Conservation (phyloP, 83 land plant genomes). For the Diphasiastrum complanatum region DNA sequence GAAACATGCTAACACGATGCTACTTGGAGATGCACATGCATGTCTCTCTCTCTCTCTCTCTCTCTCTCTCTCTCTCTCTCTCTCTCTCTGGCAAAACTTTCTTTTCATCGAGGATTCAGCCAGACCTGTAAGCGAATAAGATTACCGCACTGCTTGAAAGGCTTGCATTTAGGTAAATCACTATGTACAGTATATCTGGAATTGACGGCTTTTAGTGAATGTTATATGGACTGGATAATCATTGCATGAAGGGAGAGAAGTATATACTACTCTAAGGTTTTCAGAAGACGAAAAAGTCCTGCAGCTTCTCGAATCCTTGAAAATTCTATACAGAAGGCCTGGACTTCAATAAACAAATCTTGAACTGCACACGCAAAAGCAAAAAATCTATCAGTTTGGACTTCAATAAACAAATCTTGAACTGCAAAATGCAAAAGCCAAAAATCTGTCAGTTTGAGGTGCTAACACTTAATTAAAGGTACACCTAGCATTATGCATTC, state of each 20-base stretch:
- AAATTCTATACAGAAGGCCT: slow-evolving; percentile 96
- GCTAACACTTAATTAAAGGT: not conserved
- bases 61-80: too few species aligned
- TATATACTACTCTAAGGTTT: slow-evolving; percentile 46
- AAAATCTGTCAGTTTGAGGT: slow-evolving; percentile 47
- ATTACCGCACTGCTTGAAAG: too few species aligned
- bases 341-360: slow-evolving; percentile 93
- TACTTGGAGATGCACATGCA: too few species aligned
- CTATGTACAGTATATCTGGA: too few species aligned
- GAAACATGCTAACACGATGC: too few species aligned
- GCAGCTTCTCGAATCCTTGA: slow-evolving; percentile 93
- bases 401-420: slow-evolving; percentile 90
- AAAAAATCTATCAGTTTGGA: slow-evolving; percentile 55
- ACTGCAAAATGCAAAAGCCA: slow-evolving; percentile 40
- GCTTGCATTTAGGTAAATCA: too few species aligned
- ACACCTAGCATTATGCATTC: not conserved
- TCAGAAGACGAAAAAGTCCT: slow-evolving; percentile 78
- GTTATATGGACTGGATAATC: too few species aligned
- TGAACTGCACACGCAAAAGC: slow-evolving; percentile 47
- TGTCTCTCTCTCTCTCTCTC: too few species aligned
- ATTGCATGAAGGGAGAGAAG: not conserved
- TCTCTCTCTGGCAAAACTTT: too few species aligned
- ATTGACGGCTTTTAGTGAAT: too few species aligned
- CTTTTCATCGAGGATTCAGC: too few species aligned
- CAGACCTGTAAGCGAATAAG: too few species aligned